A percentile compares a stretch with the other conserved stretches of the same genome.
Conservation (phyloP, 1,139 yeast genomes). For the Saccharomyces hybrid region DNA sequence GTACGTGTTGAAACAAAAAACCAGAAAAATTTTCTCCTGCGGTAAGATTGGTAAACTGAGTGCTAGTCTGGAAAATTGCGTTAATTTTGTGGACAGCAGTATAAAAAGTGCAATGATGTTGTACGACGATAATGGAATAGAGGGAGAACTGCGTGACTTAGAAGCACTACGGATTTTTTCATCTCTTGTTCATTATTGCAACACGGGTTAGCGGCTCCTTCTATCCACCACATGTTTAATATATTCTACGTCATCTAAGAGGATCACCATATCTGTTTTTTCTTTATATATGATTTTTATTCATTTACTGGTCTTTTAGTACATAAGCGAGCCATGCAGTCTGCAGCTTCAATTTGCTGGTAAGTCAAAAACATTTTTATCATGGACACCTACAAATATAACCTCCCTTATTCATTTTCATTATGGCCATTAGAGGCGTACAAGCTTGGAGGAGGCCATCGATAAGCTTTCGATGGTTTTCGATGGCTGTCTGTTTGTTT, state of each 20-base stretch:
- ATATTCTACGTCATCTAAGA: not conserved
- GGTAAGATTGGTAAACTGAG: conserved; percentile 25
- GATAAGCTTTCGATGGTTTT: too few relatives aligned
- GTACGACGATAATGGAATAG: conserved; percentile 16
- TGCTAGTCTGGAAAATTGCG: conserved; percentile 18
- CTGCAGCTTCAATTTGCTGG: not conserved
- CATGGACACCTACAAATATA: too few relatives aligned
- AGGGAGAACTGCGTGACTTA: conserved; percentile 7
- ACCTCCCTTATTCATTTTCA: not conserved
- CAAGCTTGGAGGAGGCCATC: too few relatives aligned
- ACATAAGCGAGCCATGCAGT: not conserved
- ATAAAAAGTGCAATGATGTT: conserved; percentile 20
- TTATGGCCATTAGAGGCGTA: too few relatives aligned
- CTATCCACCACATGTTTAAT: not conserved
- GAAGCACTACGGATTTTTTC: conserved; percentile 15
- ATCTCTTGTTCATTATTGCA: conserved; percentile 12
- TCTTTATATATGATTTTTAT: not conserved
- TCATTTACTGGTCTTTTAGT: not conserved
- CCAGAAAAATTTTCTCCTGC: conserved; percentile 24
- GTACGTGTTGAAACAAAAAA: conserved; percentile 19
- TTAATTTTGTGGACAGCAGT: conserved; percentile 18
- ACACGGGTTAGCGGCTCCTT: not conserved
- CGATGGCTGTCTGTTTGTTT: too few relatives aligned
- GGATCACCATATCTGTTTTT: not conserved
- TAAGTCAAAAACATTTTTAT: not conserved